These are phyloP conservation scores for Rhynchosporium secalis DNA, from an alignment of 2,329 filamentous ascomycete genomes.

Conservation along the genomic window DNA sequence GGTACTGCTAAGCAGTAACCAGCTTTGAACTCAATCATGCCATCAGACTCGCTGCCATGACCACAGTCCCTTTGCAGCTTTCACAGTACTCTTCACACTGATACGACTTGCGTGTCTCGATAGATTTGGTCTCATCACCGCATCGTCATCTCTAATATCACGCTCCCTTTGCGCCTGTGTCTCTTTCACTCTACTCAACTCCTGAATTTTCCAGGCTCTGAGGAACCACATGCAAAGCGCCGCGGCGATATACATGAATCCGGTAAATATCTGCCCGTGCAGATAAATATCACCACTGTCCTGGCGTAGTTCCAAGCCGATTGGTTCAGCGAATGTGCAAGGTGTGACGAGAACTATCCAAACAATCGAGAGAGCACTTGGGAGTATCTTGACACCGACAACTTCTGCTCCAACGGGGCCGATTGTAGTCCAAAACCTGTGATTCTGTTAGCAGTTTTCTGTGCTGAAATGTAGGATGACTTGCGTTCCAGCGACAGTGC, in stretches of 20 bases:
- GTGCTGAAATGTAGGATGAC: neutral
- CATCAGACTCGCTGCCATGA: slow-evolving; percentile 29
- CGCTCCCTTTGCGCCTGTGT: slow-evolving; percentile 24
- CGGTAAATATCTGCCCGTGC: slow-evolving; percentile 59
- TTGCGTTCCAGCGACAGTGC: slow-evolving; percentile 64
- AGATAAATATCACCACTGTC: slow-evolving; percentile 52
- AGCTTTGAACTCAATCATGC: too few relatives aligned
- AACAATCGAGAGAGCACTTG: slow-evolving; percentile 67
- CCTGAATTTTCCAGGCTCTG: slow-evolving; percentile 60
- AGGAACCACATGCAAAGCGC: slow-evolving; percentile 54
- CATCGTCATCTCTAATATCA: slow-evolving; percentile 29
- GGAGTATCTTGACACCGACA: slow-evolving; percentile 67
- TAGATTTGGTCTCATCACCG: slow-evolving; percentile 12
- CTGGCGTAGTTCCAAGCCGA: slow-evolving; percentile 54
- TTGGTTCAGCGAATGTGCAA: slow-evolving; percentile 64
- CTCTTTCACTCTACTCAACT: slow-evolving; percentile 44
- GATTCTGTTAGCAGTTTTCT: slow-evolving; percentile 3
- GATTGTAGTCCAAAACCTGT: slow-evolving; percentile 63
- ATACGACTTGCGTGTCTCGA: slow-evolving; percentile 24
- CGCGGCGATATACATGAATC: slow-evolving; percentile 61
- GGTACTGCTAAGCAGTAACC: too few relatives aligned
- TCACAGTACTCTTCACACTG: slow-evolving; percentile 30
- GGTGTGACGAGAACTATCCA: slow-evolving; percentile 73
- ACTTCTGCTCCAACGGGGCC: slow-evolving; percentile 73
- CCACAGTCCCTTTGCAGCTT: slow-evolving; percentile 31